Percentiles rank a stretch among this genome's conserved stretches.
phyloP scores from a whole-genome alignment of 768 basidiomycete genomes.

The Hericium alpestre region DNA sequence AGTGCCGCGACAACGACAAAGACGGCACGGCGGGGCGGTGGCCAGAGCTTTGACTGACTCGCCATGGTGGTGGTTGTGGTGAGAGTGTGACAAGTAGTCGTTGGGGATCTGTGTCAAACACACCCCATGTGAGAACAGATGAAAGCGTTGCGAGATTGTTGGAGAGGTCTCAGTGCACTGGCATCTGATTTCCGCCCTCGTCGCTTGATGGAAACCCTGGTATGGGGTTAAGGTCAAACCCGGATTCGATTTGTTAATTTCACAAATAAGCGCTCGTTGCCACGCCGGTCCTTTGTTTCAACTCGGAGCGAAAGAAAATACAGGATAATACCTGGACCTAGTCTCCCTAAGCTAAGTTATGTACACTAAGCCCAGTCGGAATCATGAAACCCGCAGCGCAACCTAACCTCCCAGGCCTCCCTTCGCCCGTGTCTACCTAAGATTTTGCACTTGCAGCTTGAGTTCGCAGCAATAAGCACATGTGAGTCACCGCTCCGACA shows the following conservation, averaged over 20 bases:
- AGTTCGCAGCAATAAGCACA: not conserved
- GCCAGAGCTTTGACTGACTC: not conserved
- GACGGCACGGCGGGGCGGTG: not conserved
- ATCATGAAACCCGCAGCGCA: not conserved
- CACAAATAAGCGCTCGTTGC: too few species aligned
- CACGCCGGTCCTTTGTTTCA: too few species aligned
- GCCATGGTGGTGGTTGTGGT: not conserved
- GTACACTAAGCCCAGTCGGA: too few species aligned
- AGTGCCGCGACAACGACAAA: not conserved
- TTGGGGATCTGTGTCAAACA: not conserved
- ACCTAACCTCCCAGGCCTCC: not conserved
- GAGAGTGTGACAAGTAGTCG: not conserved
- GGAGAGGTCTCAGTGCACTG: not conserved
- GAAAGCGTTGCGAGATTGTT: not conserved
- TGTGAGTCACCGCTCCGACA: not conserved
- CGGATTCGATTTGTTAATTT: too few species aligned
- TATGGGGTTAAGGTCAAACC: too few species aligned
- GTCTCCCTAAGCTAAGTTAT: too few species aligned
- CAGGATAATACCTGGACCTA: too few species aligned
- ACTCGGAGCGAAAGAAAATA: too few species aligned
- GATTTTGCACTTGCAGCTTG: not conserved
- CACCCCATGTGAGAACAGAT: not conserved
- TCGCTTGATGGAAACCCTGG: not conserved
- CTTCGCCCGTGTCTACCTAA: not conserved
- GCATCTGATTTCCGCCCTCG: not conserved